Conservation (phyloP, 202 grass and related monocot genomes). For the Brachypodium distachyon region DNA sequence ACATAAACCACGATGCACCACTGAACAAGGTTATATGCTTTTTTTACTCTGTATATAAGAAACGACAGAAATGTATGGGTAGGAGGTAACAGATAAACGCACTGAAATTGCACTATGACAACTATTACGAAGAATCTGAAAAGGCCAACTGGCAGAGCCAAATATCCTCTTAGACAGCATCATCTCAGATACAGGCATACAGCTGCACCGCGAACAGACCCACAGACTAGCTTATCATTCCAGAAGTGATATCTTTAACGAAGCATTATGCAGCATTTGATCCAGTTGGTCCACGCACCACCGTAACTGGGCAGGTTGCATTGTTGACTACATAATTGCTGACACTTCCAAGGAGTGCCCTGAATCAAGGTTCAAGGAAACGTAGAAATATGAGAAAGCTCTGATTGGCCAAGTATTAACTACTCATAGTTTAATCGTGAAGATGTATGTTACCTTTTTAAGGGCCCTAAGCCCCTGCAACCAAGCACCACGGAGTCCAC, state of each 20-base stretch:
- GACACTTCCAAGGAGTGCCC: slow-evolving; percentile 75
- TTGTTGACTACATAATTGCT: slow-evolving; percentile 78
- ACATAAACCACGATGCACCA: background rate
- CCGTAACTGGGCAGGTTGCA: slow-evolving; percentile 66
- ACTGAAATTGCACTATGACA: background rate
- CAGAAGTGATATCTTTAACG: background rate
- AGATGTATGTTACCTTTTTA: slow-evolving; percentile 49
- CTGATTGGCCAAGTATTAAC: background rate
- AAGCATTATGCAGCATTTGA: slow-evolving; percentile 18
- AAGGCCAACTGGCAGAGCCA: background rate
- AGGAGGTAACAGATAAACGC: background rate
- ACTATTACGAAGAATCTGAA: background rate
- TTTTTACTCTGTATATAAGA: background rate
- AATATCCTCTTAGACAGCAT: background rate
- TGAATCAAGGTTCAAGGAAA: slow-evolving; percentile 22
- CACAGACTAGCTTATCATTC: background rate
- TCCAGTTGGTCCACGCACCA: slow-evolving; percentile 38
- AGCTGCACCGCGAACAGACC: background rate
- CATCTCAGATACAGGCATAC: background rate
- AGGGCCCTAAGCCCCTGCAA: slow-evolving; percentile 63
- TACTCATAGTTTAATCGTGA: background rate
- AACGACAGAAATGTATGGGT: background rate
- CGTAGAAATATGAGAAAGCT: background rate
- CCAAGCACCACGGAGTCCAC: slow-evolving; percentile 59
- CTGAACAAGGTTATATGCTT: background rate